Conservation (phyloP, 805 yeast species). For the Cephaloascus fragrans region DNA sequence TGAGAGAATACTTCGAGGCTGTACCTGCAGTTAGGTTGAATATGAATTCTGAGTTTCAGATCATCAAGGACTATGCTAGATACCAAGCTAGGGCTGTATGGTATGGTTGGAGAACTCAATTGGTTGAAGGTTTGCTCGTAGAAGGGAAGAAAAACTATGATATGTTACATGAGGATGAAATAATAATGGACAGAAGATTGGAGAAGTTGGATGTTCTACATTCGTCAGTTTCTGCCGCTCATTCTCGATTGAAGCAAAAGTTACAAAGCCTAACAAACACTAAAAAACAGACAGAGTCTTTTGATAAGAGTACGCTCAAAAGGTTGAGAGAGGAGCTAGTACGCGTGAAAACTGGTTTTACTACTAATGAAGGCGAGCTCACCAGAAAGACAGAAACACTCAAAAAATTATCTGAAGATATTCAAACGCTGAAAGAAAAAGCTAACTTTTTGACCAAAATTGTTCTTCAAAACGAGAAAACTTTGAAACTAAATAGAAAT, state of each 20-base stretch:
- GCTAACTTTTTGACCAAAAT: slow-evolving; percentile 6
- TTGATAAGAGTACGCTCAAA: slow-evolving; percentile 5
- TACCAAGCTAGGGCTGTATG: slow-evolving; percentile 46
- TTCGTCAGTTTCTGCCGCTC: slow-evolving; percentile 4
- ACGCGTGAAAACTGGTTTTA: slow-evolving; percentile 9
- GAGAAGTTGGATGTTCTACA: slow-evolving; percentile 5
- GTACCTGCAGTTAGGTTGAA: slow-evolving; percentile 23
- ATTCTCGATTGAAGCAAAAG: slow-evolving; percentile 7
- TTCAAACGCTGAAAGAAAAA: slow-evolving; percentile 6
- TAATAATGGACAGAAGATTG: slow-evolving; percentile 6
- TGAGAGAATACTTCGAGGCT: slow-evolving; percentile 36
- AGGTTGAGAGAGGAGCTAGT: slow-evolving; percentile 6
- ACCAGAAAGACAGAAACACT: slow-evolving; percentile 5
- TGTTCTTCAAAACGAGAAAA: slow-evolving; percentile 5
- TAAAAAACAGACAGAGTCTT: slow-evolving; percentile 5
- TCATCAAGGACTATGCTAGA: slow-evolving; percentile 40
- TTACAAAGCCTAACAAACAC: slow-evolving; percentile 10
- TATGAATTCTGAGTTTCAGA: slow-evolving; percentile 38
- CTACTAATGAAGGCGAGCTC: slow-evolving; percentile 5
- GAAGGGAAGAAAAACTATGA: slow-evolving; percentile 15
- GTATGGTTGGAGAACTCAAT: slow-evolving; percentile 54
- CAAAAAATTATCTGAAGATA: slow-evolving; percentile 2
- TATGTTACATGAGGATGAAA: slow-evolving; percentile 12
- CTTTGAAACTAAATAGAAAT: slow-evolving; percentile 7
- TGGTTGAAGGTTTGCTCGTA: slow-evolving; percentile 32